phyloP scores from a whole-genome alignment of 2,329 filamentous ascomycete species.

The Botrytis fragariae region DNA sequence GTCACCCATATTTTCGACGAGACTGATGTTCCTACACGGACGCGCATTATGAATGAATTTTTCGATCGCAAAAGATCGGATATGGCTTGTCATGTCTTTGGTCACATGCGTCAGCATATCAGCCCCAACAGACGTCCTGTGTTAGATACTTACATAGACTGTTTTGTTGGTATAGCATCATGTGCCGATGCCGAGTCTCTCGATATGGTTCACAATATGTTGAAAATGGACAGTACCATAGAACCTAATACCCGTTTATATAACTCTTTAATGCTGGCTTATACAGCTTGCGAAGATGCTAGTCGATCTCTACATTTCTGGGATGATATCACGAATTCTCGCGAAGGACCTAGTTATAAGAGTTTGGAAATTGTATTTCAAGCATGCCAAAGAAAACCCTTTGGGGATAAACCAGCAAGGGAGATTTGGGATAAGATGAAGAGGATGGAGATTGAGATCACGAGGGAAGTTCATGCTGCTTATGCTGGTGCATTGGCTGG shows the following conservation, averaged over 20 bases:
- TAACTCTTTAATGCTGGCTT: slow-evolving; percentile 86
- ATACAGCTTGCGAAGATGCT: slow-evolving; percentile 66
- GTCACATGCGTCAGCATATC: slow-evolving; percentile 83
- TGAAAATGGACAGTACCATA: slow-evolving; percentile 86
- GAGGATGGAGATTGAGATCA: slow-evolving; percentile 75
- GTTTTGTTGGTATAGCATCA: slow-evolving; percentile 72
- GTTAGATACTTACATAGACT: slow-evolving; percentile 71
- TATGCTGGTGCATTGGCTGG: slow-evolving; percentile 76
- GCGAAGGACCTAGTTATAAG: slow-evolving; percentile 82
- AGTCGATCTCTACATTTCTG: slow-evolving; percentile 73
- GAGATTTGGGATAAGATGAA: slow-evolving; percentile 70
- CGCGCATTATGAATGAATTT: slow-evolving; percentile 76
- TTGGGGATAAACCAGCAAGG: slow-evolving; percentile 58
- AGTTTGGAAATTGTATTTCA: slow-evolving; percentile 80
- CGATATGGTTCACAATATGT: slow-evolving; percentile 81
- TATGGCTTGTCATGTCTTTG: slow-evolving; percentile 83
- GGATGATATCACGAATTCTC: slow-evolving; percentile 75
- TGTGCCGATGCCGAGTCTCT: slow-evolving; percentile 61
- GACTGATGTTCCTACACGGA: slow-evolving; percentile 63
- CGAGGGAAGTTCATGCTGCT: slow-evolving; percentile 67
- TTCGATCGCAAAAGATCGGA: slow-evolving; percentile 75
- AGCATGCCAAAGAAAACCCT: slow-evolving; percentile 64
- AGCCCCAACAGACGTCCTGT: slow-evolving; percentile 63
- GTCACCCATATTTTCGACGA: slow-evolving; percentile 63
- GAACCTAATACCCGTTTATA: slow-evolving; percentile 72